Percentiles rank a stretch among this genome's conserved stretches.
These are phyloP conservation scores for Hirsutella thompsonii DNA, from an alignment of 2,329 filamentous ascomycete species.

Conservation along the genomic window DNA sequence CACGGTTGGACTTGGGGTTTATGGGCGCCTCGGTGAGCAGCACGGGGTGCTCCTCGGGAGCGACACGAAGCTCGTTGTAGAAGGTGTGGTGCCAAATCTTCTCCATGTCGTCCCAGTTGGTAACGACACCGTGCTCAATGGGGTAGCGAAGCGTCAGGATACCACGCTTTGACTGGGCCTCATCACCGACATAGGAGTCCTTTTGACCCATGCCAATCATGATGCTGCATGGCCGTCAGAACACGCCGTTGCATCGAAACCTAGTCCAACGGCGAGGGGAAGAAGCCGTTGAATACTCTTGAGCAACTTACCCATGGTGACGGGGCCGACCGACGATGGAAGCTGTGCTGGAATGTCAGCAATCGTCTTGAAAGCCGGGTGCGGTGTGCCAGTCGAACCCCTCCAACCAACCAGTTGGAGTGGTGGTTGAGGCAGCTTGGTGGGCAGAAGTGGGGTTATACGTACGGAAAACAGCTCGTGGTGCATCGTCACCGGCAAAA, in stretches of 20 bases:
- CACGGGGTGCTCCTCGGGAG: conserved; percentile 98
- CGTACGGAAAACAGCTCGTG: conserved; percentile 99
- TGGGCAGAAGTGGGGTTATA: conserved; percentile 23
- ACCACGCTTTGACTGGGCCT: conserved; percentile 99
- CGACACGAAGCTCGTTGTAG: conserved; percentile 99
- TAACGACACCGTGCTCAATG: conserved; percentile 99
- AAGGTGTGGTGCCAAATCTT: conserved; percentile 99
- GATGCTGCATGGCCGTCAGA: conserved; percentile 51
- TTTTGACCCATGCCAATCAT: conserved; percentile 99
- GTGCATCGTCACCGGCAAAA: conserved; percentile 99
- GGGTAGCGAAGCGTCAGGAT: conserved; percentile 98
- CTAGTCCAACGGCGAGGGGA: background rate
- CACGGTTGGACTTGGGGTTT: conserved; percentile 99
- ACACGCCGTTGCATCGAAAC: background rate
- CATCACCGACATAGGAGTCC: conserved; percentile 99
- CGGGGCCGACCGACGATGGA: conserved; percentile 99
- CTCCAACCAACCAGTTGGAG: conserved; percentile 2
- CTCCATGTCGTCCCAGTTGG: conserved; percentile 99
- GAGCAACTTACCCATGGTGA: conserved; percentile 85
- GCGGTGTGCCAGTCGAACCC: background rate
- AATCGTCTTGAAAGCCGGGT: conserved; percentile 1
- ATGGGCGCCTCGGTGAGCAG: conserved; percentile 98
- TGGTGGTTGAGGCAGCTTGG: background rate
- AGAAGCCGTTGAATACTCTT: background rate
- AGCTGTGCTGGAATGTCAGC: conserved; percentile 44